Conservation (phyloP, 345 rosid species). For the Eutrema yunnanense region DNA sequence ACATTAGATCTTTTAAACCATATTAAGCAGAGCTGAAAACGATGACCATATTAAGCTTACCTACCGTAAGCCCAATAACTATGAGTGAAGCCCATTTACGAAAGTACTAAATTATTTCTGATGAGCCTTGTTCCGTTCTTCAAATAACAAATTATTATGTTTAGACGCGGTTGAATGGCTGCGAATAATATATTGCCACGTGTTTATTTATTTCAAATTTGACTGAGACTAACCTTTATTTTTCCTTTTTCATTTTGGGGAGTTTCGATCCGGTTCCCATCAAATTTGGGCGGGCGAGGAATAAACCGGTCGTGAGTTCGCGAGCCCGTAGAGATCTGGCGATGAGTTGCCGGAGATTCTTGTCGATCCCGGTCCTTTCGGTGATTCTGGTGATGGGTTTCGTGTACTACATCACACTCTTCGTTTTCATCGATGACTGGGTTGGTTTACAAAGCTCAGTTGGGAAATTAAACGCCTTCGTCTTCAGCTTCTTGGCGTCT, state of each 20-base stretch:
- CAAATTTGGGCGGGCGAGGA: slow-evolving; percentile 10
- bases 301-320: not conserved
- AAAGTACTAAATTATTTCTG: not conserved
- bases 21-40: not conserved
- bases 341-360: slow-evolving; percentile 47
- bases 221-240: not conserved
- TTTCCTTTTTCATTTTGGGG: not conserved
- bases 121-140: not conserved
- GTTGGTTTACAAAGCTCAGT: slow-evolving; percentile 50
- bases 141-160: not conserved
- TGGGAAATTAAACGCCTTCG: slow-evolving; percentile 41
- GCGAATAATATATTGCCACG: not conserved
- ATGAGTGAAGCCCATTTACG: not conserved
- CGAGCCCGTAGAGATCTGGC: slow-evolving; percentile 25
- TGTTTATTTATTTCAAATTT: not conserved
- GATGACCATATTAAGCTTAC: no score
- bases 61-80: not conserved
- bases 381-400: slow-evolving; percentile 42
- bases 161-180: not conserved
- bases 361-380: slow-evolving; percentile 47
- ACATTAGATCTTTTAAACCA: not conserved
- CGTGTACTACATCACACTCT: slow-evolving; percentile 47
- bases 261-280: not conserved
- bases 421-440: slow-evolving; percentile 52
- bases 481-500: slow-evolving; percentile 43